Percentiles rank a stretch among this genome's conserved stretches.
Evolutionary conservation across 495 filamentous ascomycete genomes (phyloP).

Genomic region (Daldinia decipiens): DNA sequence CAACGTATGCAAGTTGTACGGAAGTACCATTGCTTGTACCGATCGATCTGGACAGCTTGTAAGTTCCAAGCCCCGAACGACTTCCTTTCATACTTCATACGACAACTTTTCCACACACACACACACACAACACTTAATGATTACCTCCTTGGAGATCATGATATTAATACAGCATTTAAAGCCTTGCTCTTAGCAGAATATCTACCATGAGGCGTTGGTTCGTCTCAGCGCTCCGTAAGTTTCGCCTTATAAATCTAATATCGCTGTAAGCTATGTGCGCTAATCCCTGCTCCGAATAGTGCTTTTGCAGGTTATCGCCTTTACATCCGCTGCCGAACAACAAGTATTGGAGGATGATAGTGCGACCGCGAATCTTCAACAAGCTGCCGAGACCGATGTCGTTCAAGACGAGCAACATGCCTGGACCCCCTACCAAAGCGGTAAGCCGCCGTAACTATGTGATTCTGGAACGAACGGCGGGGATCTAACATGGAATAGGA

Average conservation of each 20-base stretch:
- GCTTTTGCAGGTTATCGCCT: constrained; percentile 58
- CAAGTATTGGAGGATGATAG: constrained; percentile 47
- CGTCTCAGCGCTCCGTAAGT: constrained; percentile 57
- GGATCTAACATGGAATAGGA: constrained; percentile 46
- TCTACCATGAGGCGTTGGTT: constrained; percentile 54
- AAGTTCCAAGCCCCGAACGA: constrained; percentile 10
- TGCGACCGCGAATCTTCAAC: constrained; percentile 42
- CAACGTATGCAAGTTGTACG: not conserved
- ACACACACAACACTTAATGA: constrained; percentile 9
- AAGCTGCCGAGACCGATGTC: constrained; percentile 47
- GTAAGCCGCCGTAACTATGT: constrained; percentile 28
- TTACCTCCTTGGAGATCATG: constrained; percentile 44
- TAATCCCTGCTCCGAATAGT: constrained; percentile 47
- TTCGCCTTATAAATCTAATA: constrained; percentile 12
- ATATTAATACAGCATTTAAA: constrained; percentile 38
- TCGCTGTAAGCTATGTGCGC: constrained; percentile 33
- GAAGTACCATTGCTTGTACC: constrained; percentile 11
- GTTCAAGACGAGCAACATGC: constrained; percentile 34
- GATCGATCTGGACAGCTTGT: constrained; percentile 52
- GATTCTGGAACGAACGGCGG: constrained; percentile 3
- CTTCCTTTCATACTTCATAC: constrained; percentile 21
- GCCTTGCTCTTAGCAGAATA: constrained; percentile 48
- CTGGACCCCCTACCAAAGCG: constrained; percentile 48
- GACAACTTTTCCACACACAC: not conserved
- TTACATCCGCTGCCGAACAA: constrained; percentile 51